Evolutionary conservation across 2,329 filamentous ascomycete genomes (phyloP).

Genomic region (Exutisphaerella laricina): DNA sequence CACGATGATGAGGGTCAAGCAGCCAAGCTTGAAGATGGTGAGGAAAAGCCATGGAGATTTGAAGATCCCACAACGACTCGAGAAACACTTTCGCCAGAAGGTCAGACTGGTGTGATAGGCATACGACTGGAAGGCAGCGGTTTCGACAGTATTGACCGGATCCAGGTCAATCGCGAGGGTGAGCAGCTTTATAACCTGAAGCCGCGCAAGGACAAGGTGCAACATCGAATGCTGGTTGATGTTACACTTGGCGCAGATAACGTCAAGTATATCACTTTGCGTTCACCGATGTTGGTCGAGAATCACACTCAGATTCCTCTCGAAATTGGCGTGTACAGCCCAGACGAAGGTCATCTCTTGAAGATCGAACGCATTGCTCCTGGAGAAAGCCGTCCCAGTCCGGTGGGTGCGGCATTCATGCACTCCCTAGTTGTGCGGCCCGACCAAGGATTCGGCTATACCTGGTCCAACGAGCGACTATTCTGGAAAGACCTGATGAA

Average conservation of each 20-base stretch:
- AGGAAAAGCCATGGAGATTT: slow-evolving; percentile 92
- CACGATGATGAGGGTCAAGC: slow-evolving; percentile 63
- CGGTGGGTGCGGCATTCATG: slow-evolving; percentile 84
- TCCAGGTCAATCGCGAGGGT: slow-evolving; percentile 88
- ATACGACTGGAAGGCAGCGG: slow-evolving; percentile 87
- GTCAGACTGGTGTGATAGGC: slow-evolving; percentile 70
- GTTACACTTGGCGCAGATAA: slow-evolving; percentile 89
- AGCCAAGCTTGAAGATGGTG: slow-evolving; percentile 75
- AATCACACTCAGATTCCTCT: slow-evolving; percentile 96
- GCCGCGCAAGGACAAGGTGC: slow-evolving; percentile 75
- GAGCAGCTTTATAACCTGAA: slow-evolving; percentile 85
- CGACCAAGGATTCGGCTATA: slow-evolving; percentile 92
- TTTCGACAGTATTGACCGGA: slow-evolving; percentile 83
- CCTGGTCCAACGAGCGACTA: slow-evolving; percentile 83
- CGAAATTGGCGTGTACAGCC: slow-evolving; percentile 85
- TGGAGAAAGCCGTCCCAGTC: slow-evolving; percentile 81
- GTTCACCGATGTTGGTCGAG: slow-evolving; percentile 85
- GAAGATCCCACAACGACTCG: slow-evolving; percentile 96
- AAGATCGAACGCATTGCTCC: slow-evolving; percentile 98
- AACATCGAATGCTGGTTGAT: slow-evolving; percentile 88
- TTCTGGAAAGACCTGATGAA: slow-evolving; percentile 92
- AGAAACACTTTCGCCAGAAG: slow-evolving; percentile 83
- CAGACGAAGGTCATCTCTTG: slow-evolving; percentile 77
- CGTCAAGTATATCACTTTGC: slow-evolving; percentile 94
- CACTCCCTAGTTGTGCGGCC: slow-evolving; percentile 84